These are phyloP conservation scores for Malassezia caprae DNA, from an alignment of 1,284 basidiomycete genomes.

Conservation along the genomic window DNA sequence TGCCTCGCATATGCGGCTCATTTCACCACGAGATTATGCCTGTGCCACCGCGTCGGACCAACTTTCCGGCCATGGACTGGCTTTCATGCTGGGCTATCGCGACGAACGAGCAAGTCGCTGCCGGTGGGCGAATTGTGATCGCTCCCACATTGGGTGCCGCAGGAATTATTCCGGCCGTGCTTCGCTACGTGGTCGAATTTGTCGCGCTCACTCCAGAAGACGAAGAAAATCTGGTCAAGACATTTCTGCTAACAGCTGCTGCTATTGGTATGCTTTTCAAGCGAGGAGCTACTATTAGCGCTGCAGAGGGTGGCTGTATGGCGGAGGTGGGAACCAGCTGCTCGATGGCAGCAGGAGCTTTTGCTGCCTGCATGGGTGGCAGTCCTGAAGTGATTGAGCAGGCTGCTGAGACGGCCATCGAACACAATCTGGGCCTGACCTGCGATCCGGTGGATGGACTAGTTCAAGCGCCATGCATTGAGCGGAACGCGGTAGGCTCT, in stretches of 20 bases:
- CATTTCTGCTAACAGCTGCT: slow-evolving; percentile 70
- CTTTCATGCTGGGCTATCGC: slow-evolving; percentile 53
- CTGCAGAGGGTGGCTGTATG: slow-evolving; percentile 62
- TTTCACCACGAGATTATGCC: slow-evolving; percentile 67
- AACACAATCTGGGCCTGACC: slow-evolving; percentile 46
- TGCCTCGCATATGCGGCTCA: slow-evolving; percentile 57
- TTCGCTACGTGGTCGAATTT: slow-evolving; percentile 80
- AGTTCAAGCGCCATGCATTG: slow-evolving; percentile 77
- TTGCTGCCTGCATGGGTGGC: slow-evolving; percentile 63
- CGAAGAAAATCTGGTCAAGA: slow-evolving; percentile 71
- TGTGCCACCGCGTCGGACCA: slow-evolving; percentile 57
- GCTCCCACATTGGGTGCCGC: slow-evolving; percentile 67
- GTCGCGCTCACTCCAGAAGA: slow-evolving; percentile 62
- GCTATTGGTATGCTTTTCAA: slow-evolving; percentile 96
- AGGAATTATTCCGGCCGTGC: slow-evolving; percentile 78
- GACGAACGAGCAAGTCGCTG: slow-evolving; percentile 66
- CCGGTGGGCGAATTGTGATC: slow-evolving; percentile 84
- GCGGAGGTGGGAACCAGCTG: slow-evolving; percentile 59
- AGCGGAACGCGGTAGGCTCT: slow-evolving; percentile 70
- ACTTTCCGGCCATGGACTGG: slow-evolving; percentile 87
- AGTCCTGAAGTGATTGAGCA: slow-evolving; percentile 52
- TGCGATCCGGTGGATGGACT: slow-evolving; percentile 54
- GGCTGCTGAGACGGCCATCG: slow-evolving; percentile 88
- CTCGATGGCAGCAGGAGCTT: slow-evolving; percentile 83
- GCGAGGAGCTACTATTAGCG: slow-evolving; percentile 86